Conservation (phyloP, 2,329 filamentous ascomycete species). For the Stagonosporopsis tanaceti region DNA sequence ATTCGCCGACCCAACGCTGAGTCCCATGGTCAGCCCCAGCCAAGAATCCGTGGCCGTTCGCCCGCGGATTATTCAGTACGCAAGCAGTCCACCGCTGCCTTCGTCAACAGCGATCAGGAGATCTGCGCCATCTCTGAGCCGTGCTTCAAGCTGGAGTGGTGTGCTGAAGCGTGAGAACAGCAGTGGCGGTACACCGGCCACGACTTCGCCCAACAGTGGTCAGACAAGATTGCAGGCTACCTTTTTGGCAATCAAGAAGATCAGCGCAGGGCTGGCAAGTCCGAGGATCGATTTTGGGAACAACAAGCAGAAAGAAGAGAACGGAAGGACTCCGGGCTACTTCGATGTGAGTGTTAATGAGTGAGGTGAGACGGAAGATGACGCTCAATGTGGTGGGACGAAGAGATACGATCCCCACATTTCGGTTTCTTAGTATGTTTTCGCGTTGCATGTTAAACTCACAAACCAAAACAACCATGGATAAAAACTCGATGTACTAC, state of each 20-base stretch:
- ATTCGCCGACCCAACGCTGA: constrained; percentile 2
- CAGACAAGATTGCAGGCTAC: constrained; percentile 37
- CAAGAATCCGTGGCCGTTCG: background rate
- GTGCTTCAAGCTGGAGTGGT: constrained; percentile 11
- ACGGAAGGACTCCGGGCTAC: background rate
- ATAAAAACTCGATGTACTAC: background rate
- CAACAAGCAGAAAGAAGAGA: background rate
- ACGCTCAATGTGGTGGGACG: background rate
- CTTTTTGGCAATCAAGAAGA: constrained; percentile 40
- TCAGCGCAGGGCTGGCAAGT: constrained; percentile 32
- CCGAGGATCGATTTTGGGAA: constrained; percentile 21
- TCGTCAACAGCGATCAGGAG: background rate
- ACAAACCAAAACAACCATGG: background rate
- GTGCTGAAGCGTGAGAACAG: background rate
- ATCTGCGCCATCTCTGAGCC: background rate
- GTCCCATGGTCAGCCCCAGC: background rate
- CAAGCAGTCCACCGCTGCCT: background rate
- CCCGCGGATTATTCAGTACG: background rate
- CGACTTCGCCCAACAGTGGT: background rate
- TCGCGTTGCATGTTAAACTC: background rate
- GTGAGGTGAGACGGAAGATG: background rate
- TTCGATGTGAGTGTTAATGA: background rate
- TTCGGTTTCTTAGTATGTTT: constrained; percentile 7
- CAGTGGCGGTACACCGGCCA: background rate
- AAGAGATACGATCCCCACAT: background rate